Base-by-base conservation (phyloP, 768 basidiomycete species). In the Trametes sanguinea region DNA sequence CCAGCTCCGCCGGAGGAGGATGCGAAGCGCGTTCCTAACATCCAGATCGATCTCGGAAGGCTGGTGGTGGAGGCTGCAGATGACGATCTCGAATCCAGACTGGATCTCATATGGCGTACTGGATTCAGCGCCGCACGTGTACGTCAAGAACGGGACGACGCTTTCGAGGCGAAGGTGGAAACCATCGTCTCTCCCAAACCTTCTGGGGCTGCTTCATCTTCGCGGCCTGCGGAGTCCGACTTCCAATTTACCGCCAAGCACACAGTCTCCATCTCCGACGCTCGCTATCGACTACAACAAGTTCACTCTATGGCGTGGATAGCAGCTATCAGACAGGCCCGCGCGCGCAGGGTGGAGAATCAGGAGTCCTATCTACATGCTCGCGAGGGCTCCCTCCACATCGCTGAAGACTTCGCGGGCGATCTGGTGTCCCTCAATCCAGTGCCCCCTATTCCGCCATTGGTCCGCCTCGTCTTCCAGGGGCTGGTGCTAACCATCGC, bases 61-160 rank as follows among this genome's bases (percentile, higher is more conserved):
- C 68, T 96, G 37, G 85, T 84, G 51, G 68, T 92, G 8, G 94
- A 97, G 73, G 87, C 87, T 29, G 84, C 86, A 27, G 95, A 98
- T 72, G 91, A 94, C 67, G 83, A 87, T 1, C 85, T 97, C 59
- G 95, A 98, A 73, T 81, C 83, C 14, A 84, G 80, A 61, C 75
- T 97, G 17, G 89, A 85, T 39, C 77, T 89, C 8, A 90, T 93
- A 33, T 91, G 85, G 80, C 80, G 83, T 61, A 82, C 85, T 51
- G 94, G 93, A 0, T 75, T 83, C 40, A 83, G 85, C 42, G 94
- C 94, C 51, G 86, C 87, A 43, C 82, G 81, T 54, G 81, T 84
- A 13, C 80, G 95, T 33, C 73, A 86, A 47, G 89, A 87, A 52
- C 83, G 94, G 1, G 90, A 94, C 59, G 85, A 87, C 35, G 92